Evolutionary conservation across 2,329 filamentous ascomycete species (phyloP), one percentile per base, ranked within the genome.

Genomic region (Pleomassaria siparia): DNA sequence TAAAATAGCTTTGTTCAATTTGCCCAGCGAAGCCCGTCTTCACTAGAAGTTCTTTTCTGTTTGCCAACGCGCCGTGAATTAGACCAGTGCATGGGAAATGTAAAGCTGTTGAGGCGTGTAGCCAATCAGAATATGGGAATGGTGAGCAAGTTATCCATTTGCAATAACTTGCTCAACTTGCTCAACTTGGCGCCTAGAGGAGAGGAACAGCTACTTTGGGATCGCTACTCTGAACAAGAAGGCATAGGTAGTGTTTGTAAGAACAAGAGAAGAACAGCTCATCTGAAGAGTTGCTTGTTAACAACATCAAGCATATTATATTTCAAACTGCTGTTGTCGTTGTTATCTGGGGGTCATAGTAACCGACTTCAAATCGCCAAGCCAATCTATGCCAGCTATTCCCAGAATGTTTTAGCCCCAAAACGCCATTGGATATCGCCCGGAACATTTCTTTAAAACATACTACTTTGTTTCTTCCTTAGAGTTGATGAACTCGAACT

Each of bases 401-500:
- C 33, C 46, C 32, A 39, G 28, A 49, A 26, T 18, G 33, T 47
- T 51, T 22, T 29, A 24, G 37, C 42, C n/a, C 47, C 21, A 24
- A 21, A 44, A 44, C 42, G 39, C 33, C 40, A 10, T 29, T 22
- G 40, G 32, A 32, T 44, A 45, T 42, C 35, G 32, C n/a, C n/a
- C n/a, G n/a, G n/a, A n/a, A n/a, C n/a, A n/a, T n/a, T n/a, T n/a
- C 46, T 29, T 37, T 60, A 75, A 58, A 74, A 76, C 67, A 75
- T 71, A 39, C 71, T 68, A 51, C 72, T 74, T 47, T 69, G 63
- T 58, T 76, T 76, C 63, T 75, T 76, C 46, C 60, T 63, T 50
- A 75, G 52, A 44, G 67, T 71, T 30, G 56, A 64, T 10, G 59
- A 45, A 36, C 50, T 65, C 11, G 59, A 45, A 36, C 50, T 63